Evolutionary conservation across 805 yeast species (phyloP).

Genomic region (Wickerhamomyces tratensis): DNA sequence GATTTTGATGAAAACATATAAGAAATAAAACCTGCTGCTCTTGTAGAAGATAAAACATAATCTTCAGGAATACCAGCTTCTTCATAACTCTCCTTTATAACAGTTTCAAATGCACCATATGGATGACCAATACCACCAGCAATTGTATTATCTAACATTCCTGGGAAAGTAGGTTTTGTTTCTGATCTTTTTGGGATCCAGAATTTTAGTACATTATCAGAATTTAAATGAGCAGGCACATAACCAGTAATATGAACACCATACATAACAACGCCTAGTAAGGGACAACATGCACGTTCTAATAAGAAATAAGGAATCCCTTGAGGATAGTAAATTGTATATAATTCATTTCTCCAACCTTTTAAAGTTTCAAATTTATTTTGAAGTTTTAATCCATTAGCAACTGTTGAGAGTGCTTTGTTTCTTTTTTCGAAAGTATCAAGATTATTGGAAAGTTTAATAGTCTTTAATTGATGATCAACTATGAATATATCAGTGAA

Average conservation of each 20-base stretch:
- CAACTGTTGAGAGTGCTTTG: conserved; percentile 31
- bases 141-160: conserved; percentile 84
- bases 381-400: conserved; percentile 27
- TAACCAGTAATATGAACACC: conserved; percentile 88
- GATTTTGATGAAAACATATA: conserved; percentile 43
- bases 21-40: conserved; percentile 55
- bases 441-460: conserved; percentile 20
- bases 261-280: conserved; percentile 80
- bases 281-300: conserved; percentile 75
- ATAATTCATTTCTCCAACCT: conserved; percentile 86
- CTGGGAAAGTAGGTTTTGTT: conserved; percentile 81
- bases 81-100: conserved; percentile 77
- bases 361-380: conserved; percentile 28
- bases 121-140: conserved; percentile 95
- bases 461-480: conserved; percentile 12
- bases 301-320: conserved; percentile 51
- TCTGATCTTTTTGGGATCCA: conserved; percentile 85
- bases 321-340: conserved; percentile 54
- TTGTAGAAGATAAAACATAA: conserved; percentile 35
- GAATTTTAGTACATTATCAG: conserved; percentile 34
- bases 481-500: conserved; percentile 13
- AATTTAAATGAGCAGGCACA: conserved; percentile 32
- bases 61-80: conserved; percentile 72
- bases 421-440: conserved; percentile 33
- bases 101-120: conserved; percentile 63